Conservation (phyloP, 2,329 filamentous ascomycete genomes). For the Cercospora sesami region DNA sequence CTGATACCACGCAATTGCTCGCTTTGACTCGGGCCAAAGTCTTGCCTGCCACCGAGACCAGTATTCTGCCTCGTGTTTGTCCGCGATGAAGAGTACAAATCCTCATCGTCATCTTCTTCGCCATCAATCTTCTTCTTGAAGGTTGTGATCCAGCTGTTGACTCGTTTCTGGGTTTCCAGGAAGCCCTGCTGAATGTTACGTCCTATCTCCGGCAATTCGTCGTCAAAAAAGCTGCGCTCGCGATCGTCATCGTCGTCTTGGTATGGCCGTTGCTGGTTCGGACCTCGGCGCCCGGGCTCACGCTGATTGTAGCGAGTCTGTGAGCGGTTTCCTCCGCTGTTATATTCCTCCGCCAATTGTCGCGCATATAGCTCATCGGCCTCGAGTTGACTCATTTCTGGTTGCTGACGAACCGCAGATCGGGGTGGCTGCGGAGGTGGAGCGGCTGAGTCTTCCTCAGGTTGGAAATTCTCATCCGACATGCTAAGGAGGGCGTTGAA, state of each 20-base stretch:
- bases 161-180: constrained; percentile 85
- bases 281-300: constrained; percentile 39
- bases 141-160: constrained; percentile 88
- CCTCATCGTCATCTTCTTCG: constrained; percentile 70
- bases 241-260: constrained; percentile 55
- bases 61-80: constrained; percentile 32
- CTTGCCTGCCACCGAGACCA: constrained; percentile 40
- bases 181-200: constrained; percentile 95
- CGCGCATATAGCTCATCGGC: constrained; percentile 89
- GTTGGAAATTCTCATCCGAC: constrained; percentile 55
- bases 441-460: constrained; percentile 58
- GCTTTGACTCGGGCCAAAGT: constrained; percentile 40
- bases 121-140: constrained; percentile 94
- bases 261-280: constrained; percentile 52
- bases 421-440: constrained; percentile 59
- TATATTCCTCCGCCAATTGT: constrained; percentile 88
- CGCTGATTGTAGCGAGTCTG: constrained; percentile 38
- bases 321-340: constrained; percentile 38
- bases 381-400: constrained; percentile 75
- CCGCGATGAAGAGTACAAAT: constrained; percentile 50
- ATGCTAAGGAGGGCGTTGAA: constrained; percentile 86
- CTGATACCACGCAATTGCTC: constrained; percentile 44
- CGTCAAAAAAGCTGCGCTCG: constrained; percentile 91
- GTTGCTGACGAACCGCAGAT: constrained; percentile 70
- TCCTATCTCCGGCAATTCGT: constrained; percentile 88